A percentile compares a stretch with the other conserved stretches of the same genome.
phyloP scores from a whole-genome alignment of 2,329 filamentous ascomycete species.

The Beauveria brongniartii region DNA sequence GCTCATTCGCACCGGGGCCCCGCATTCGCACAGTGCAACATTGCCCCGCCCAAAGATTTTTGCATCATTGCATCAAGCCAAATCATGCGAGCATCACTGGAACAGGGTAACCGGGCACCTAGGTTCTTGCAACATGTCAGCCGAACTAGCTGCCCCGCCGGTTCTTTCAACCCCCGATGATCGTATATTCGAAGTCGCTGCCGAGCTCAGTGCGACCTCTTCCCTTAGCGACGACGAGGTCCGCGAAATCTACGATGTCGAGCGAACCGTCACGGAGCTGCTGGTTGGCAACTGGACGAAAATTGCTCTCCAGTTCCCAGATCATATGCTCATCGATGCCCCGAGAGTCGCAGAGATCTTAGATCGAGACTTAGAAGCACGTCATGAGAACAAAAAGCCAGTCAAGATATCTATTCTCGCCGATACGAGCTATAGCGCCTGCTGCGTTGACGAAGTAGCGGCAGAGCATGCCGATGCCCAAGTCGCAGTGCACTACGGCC shows the following conservation, averaged over 20 bases:
- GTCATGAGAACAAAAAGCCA: constrained; percentile 14
- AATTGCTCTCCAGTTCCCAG: constrained; percentile 91
- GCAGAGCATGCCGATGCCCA: constrained; percentile 89
- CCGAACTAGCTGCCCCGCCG: constrained; percentile 44
- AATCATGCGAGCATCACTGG: background rate
- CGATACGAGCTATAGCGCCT: constrained; percentile 94
- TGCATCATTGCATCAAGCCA: background rate
- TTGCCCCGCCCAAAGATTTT: constrained; percentile 13
- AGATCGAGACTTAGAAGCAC: constrained; percentile 17
- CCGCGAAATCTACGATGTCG: constrained; percentile 72
- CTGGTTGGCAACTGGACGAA: constrained; percentile 61
- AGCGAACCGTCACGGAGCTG: constrained; percentile 70
- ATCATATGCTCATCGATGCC: constrained; percentile 82
- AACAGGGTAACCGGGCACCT: background rate
- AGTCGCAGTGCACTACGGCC: constrained; percentile 87
- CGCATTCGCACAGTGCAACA: constrained; percentile 5
- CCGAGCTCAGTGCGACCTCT: constrained; percentile 24
- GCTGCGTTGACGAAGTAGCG: constrained; percentile 94
- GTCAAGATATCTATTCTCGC: constrained; percentile 70
- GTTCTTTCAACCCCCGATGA: constrained; percentile 58
- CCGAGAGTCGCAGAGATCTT: constrained; percentile 64
- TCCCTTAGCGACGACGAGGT: constrained; percentile 58
- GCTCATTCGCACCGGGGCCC: constrained; percentile 1
- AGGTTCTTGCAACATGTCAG: constrained; percentile 30
- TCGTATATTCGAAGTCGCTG: constrained; percentile 45